Evolutionary conservation across 441 rosid genomes (phyloP).

Genomic region (Macaranga tanarius): DNA sequence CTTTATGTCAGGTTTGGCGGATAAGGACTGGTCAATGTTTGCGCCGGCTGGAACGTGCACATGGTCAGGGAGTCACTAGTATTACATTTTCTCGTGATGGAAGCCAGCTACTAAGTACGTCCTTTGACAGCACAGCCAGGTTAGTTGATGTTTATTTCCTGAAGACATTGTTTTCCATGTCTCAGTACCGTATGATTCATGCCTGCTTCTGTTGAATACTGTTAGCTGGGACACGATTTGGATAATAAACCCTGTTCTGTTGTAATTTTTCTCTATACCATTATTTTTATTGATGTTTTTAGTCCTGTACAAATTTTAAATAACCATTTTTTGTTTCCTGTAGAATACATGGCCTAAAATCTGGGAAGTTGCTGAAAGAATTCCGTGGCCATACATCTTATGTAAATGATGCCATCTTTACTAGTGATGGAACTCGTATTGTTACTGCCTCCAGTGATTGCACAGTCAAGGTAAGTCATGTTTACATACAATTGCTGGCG

Average conservation of each 20-base stretch:
- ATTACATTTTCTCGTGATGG: slow-evolving; percentile 96
- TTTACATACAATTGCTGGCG: slow-evolving; percentile 3
- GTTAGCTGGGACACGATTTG: not conserved
- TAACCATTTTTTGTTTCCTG: slow-evolving; percentile 12
- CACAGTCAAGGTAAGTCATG: slow-evolving; percentile 66
- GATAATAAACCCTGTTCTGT: not conserved
- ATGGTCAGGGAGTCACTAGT: slow-evolving; percentile 94
- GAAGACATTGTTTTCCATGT: not conserved
- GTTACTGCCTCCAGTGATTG: slow-evolving; percentile 96
- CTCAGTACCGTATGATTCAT: not conserved
- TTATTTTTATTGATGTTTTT: not conserved
- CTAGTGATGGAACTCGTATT: slow-evolving; percentile 83
- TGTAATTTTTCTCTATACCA: not conserved
- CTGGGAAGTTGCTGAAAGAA: slow-evolving; percentile 93
- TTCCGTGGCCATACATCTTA: slow-evolving; percentile 31
- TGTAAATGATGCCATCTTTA: slow-evolving; percentile 54
- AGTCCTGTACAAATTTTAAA: slow-evolving; percentile 26
- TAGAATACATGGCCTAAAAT: slow-evolving; percentile 36
- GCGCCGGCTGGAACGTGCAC: slow-evolving; percentile 92
- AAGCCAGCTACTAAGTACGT: slow-evolving; percentile 88
- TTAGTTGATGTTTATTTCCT: slow-evolving; percentile 20
- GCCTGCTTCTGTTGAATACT: not conserved
- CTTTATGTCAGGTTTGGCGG: slow-evolving; percentile 81
- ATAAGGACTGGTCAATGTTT: slow-evolving; percentile 93
- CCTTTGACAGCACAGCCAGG: slow-evolving; percentile 96